phyloP scores from a whole-genome alignment of 768 basidiomycete species.

The Trametes gibbosa region DNA sequence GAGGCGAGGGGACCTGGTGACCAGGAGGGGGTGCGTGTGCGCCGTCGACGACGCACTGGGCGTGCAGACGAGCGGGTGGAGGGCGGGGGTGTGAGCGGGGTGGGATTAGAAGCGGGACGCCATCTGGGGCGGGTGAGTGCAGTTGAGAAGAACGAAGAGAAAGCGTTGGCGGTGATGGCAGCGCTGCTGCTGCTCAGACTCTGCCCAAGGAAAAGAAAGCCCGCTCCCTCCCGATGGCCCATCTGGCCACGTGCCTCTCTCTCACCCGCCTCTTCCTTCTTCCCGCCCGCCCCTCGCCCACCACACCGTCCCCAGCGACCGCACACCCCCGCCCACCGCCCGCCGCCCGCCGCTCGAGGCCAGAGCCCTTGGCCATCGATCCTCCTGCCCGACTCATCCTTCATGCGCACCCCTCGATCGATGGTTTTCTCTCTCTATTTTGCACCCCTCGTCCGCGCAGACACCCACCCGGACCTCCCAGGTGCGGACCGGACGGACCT shows the following conservation, averaged over 20 bases:
- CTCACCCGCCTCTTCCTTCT: not conserved
- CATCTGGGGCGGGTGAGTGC: constrained; percentile 14
- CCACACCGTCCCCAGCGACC: too few species aligned
- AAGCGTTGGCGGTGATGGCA: constrained; percentile 9
- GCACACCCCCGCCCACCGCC: not conserved
- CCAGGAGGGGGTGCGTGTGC: not conserved
- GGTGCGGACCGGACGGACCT: constrained; percentile 10
- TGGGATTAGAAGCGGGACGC: constrained; percentile 7
- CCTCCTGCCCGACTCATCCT: not conserved
- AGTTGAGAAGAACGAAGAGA: not conserved
- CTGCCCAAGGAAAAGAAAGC: not conserved
- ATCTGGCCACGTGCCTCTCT: constrained; percentile 6
- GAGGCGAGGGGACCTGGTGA: constrained; percentile 6
- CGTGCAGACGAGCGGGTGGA: constrained; percentile 3
- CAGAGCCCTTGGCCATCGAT: not conserved
- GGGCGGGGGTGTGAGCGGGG: not conserved
- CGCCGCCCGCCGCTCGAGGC: not conserved
- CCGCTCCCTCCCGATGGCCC: constrained; percentile 13
- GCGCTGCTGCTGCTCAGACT: not conserved
- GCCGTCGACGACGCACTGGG: constrained; percentile 10
- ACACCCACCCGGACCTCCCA: too few species aligned
- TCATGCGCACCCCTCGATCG: not conserved
- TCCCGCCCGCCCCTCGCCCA: not conserved
- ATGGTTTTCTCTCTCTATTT: too few species aligned
- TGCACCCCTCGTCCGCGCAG: too few species aligned